Evolutionary conservation across 2,329 filamentous ascomycete species (phyloP), one percentile per base, ranked within the genome.

Genomic region (Alternaria alternata): DNA sequence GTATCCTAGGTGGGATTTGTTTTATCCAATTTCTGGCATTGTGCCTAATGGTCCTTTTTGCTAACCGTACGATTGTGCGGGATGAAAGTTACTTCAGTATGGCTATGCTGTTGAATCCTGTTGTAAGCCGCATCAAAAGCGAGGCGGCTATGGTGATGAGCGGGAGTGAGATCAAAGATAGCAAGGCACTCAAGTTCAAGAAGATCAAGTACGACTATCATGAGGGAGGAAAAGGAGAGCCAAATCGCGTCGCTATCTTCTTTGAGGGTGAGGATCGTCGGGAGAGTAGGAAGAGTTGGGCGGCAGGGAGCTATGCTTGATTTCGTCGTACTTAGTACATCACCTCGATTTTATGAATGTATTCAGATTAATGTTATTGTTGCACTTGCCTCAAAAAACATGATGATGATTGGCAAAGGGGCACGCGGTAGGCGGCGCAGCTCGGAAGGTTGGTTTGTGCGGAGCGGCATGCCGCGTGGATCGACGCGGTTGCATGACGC

Each of bases 51-150:
- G 57, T 32, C 1, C 14, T 60, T 0, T 72, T 71, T 22, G 75
- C 69, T 0, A 75, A 78, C 38, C 71, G 69, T 18, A 68, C 64
- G 3, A 74, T 77, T 38, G 70, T 78, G 14, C 65, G 73, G 1
- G 75, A 77, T 28, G 71, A 75, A 9, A 73, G 70, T 48, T 75
- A 67, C 55, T 72, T 76, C 32, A 70, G 67, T 32, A 61, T 74
- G 49, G 75, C 75, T 0, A 76, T 76, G 75, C 36, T 78, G 38
- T 43, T 76, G 47, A 67, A 60, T 1, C 74, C 74, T 0, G 71
- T 78, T 0, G 65, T 76, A 16, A 62, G 68, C 4, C 49, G 63
- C 14, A 66, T 78, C 28, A 69, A 69, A 1, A 41, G 38, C 2
- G 51, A 62, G 11, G 9, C 11, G 3, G 71, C 67, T 0, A 71